Percentiles rank a stretch among this genome's conserved stretches.
Evolutionary conservation across 306 rosid genomes (phyloP).

Genomic region (Glycine latifolia): DNA sequence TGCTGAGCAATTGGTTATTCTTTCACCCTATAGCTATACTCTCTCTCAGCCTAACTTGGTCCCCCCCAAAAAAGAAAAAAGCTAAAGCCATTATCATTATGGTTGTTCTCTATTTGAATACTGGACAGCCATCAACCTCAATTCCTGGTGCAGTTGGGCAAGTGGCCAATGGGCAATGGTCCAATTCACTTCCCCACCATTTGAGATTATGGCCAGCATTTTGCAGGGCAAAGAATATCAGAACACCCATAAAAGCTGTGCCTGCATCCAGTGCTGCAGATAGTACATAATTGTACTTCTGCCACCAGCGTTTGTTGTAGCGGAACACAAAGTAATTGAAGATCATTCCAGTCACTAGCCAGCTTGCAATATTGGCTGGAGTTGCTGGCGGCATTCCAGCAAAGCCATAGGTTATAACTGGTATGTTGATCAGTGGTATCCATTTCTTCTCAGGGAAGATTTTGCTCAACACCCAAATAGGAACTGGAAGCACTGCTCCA

Average conservation of each 20-base stretch:
- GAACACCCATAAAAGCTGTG: slow-evolving; percentile 95
- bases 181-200: slow-evolving; percentile 91
- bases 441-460: slow-evolving; percentile 86
- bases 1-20: slow-evolving; percentile 46
- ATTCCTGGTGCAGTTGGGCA: slow-evolving; percentile 96
- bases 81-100: too few species aligned
- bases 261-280: slow-evolving; percentile 98
- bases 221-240: slow-evolving; percentile 82
- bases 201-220: slow-evolving; percentile 65
- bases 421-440: slow-evolving; percentile 90
- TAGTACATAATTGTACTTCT: slow-evolving; percentile 88
- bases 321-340: slow-evolving; percentile 91
- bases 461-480: slow-evolving; percentile 84
- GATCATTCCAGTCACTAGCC: slow-evolving; percentile 90
- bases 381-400: slow-evolving; percentile 99
- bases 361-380: slow-evolving; percentile 94
- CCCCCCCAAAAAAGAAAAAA: too few species aligned
- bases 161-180: slow-evolving; percentile 89
- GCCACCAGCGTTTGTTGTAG: slow-evolving; percentile 94
- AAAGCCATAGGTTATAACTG: slow-evolving; percentile 89
- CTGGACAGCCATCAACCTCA: slow-evolving; percentile 77
- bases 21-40: slow-evolving; percentile 15
- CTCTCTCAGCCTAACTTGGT: too few species aligned
- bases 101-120: slow-evolving; percentile 51
- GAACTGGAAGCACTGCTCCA: slow-evolving; percentile 91